Evolutionary conservation across 2,329 filamentous ascomycete genomes (phyloP).

Genomic region (Emericellopsis atlantica): DNA sequence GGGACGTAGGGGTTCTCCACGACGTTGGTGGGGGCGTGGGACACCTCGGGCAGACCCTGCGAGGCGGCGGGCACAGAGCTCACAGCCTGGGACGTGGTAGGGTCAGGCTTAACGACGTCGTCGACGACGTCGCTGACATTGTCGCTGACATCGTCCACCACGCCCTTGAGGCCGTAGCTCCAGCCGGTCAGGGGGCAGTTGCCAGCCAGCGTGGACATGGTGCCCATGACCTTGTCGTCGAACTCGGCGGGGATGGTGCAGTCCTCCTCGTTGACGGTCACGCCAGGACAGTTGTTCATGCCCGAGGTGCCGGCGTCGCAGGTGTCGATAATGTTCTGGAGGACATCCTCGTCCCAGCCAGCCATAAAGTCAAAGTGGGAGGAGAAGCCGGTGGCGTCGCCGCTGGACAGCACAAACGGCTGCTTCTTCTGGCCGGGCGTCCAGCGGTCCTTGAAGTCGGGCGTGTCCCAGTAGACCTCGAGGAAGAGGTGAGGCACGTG

Average conservation of each 20-base stretch:
- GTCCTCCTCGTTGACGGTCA: slow-evolving; percentile 32
- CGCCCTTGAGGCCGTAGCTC: neutral
- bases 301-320: slow-evolving; percentile 48
- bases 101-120: neutral
- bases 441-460: slow-evolving; percentile 37
- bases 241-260: slow-evolving; percentile 38
- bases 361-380: slow-evolving; percentile 63
- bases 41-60: slow-evolving; percentile 1
- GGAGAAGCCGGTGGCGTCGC: slow-evolving; percentile 58
- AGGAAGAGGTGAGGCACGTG: slow-evolving; percentile 46
- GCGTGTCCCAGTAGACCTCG: slow-evolving; percentile 50
- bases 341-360: slow-evolving; percentile 53
- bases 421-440: slow-evolving; percentile 35
- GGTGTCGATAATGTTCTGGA: slow-evolving; percentile 54
- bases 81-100: neutral
- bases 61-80: neutral
- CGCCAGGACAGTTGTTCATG: slow-evolving; percentile 52
- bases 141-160: neutral
- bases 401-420: slow-evolving; percentile 58
- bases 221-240: slow-evolving; percentile 29
- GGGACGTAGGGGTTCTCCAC: slow-evolving; percentile 2
- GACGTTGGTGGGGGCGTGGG: neutral
- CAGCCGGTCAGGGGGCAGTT: slow-evolving; percentile 36
- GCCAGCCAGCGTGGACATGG: slow-evolving; percentile 38
- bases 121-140: neutral